Conservation (phyloP, 768 basidiomycete genomes). For the Suillus luteus region DNA sequence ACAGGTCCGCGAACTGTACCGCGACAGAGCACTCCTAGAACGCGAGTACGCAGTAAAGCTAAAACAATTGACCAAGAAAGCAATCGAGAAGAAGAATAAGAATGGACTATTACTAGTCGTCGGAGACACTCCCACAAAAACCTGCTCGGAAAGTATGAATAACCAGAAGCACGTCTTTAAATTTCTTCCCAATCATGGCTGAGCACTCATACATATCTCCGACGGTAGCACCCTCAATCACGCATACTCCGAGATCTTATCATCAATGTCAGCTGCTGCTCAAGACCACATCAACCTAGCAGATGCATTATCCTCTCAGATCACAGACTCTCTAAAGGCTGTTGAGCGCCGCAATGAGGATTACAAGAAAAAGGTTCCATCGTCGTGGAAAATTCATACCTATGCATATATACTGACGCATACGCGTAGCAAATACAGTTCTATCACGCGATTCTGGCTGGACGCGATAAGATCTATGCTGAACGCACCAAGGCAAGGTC, state of each 20-base stretch:
- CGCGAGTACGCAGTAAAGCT: constrained; percentile 79
- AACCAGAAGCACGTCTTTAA: constrained; percentile 54
- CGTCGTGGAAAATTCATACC: not conserved
- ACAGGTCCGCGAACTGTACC: constrained; percentile 75
- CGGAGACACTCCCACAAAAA: constrained; percentile 68
- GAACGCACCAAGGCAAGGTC: constrained; percentile 68
- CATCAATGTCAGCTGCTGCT: constrained; percentile 57
- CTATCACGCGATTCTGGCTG: constrained; percentile 69
- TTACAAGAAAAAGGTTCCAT: constrained; percentile 62
- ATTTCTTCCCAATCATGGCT: constrained; percentile 4
- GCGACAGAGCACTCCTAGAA: constrained; percentile 66
- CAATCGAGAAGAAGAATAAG: constrained; percentile 70
- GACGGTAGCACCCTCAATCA: constrained; percentile 62
- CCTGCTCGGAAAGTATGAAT: constrained; percentile 53
- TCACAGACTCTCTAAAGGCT: constrained; percentile 62
- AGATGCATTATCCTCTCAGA: constrained; percentile 57
- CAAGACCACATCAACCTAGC: constrained; percentile 72
- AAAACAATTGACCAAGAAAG: constrained; percentile 64
- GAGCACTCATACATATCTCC: constrained; percentile 18
- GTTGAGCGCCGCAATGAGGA: constrained; percentile 67
- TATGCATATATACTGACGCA: constrained; percentile 17
- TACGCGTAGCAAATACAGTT: constrained; percentile 60
- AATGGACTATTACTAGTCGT: constrained; percentile 55
- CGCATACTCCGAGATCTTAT: constrained; percentile 70
- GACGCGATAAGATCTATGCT: constrained; percentile 66